A percentile compares a stretch with the other conserved stretches of the same genome.
phyloP scores from a whole-genome alignment of 2,329 filamentous ascomycete genomes.

The Pleurostoma richardsiae region DNA sequence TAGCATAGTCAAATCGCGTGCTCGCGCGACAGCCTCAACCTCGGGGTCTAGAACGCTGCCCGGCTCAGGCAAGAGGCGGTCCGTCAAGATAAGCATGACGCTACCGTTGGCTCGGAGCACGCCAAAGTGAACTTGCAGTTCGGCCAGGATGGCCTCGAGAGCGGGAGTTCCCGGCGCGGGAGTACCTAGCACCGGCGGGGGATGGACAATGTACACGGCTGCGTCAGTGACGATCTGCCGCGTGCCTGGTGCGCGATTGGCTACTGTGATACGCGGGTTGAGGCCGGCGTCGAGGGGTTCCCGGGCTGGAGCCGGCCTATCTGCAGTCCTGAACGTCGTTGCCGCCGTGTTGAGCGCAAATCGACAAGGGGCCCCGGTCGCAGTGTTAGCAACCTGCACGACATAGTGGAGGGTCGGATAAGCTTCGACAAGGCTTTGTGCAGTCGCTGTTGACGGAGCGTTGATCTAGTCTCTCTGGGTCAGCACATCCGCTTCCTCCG shows the following conservation, averaged over 20 bases:
- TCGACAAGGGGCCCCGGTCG: conserved; percentile 1
- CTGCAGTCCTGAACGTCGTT: no score
- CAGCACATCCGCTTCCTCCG: no score
- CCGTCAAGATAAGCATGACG: conserved; percentile 20
- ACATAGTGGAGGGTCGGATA: conserved; percentile 18
- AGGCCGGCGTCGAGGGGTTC: no score
- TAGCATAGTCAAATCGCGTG: conserved; percentile 20
- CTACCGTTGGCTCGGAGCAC: conserved; percentile 19
- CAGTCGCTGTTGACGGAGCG: background rate
- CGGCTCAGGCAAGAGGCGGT: conserved; percentile 16
- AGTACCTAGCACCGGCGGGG: no score
- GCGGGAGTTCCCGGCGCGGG: no score
- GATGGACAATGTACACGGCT: conserved; percentile 25
- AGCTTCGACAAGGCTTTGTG: conserved; percentile 10
- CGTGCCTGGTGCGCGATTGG: conserved; percentile 5
- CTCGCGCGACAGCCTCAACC: conserved; percentile 15
- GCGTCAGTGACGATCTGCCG: conserved; percentile 22
- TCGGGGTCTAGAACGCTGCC: conserved; percentile 10
- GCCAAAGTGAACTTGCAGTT: conserved; percentile 23
- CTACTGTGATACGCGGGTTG: no score
- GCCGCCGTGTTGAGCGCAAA: no score
- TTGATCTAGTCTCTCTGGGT: background rate
- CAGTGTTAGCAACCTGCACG: conserved; percentile 15
- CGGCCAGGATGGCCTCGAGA: conserved; percentile 16
- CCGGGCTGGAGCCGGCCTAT: no score